Conservation (phyloP, 140 eudicot genomes). For the Bidens hawaiensis region DNA sequence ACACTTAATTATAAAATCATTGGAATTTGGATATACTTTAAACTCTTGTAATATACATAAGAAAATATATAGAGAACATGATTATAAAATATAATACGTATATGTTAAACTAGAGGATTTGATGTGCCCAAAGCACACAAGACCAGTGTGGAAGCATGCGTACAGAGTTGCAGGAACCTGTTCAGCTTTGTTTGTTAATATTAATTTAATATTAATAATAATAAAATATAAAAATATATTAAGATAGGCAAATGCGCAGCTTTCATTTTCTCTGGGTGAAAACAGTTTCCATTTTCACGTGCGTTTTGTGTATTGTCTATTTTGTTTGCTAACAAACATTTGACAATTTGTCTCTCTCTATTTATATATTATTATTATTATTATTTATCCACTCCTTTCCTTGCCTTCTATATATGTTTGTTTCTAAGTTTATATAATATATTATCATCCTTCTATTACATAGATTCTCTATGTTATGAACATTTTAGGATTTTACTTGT, state of each 20-base stretch:
- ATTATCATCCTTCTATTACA: too few species aligned
- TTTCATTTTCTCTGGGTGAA: constrained; percentile 23
- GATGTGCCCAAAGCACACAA: constrained; percentile 7
- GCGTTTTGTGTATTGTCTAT: constrained; percentile 29
- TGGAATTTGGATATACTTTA: not conserved
- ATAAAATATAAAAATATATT: not conserved
- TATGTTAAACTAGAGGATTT: not conserved
- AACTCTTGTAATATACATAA: not conserved
- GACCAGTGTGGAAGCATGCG: constrained; percentile 27
- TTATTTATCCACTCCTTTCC: constrained; percentile 4
- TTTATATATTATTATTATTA: too few species aligned
- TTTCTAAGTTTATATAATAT: not conserved
- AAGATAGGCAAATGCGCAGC: constrained; percentile 1
- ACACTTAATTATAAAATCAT: not conserved
- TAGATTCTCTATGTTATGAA: too few species aligned
- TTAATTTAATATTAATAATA: too few species aligned
- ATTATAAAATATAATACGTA: not conserved
- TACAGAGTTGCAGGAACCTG: constrained; percentile 18
- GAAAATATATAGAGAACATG: not conserved
- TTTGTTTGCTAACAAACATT: not conserved
- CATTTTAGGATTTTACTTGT: too few species aligned
- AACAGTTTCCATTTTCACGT: constrained; percentile 27
- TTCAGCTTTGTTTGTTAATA: constrained; percentile 37
- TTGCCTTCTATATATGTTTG: too few species aligned
- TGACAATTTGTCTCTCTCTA: constrained; percentile 20